phyloP scores from a whole-genome alignment of 768 basidiomycete genomes.

The Calocybe indica region DNA sequence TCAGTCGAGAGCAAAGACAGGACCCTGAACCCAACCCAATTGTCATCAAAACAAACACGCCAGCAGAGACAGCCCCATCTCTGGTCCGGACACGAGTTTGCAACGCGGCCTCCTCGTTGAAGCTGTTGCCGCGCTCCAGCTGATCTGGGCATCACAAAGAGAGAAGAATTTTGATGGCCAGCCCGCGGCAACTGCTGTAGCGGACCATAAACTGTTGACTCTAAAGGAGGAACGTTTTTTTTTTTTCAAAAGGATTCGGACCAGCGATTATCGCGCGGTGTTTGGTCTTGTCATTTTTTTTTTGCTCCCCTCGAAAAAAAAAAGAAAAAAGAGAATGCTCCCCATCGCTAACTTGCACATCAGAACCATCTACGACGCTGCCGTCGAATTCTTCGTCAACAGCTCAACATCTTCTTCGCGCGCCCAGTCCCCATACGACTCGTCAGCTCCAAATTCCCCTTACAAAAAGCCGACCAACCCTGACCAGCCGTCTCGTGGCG shows the following conservation, averaged over 20 bases:
- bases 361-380: slow-evolving; percentile 42
- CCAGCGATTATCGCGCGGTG: slow-evolving; percentile 32
- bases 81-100: slow-evolving; percentile 4
- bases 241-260: slow-evolving; percentile 12
- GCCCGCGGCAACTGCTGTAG: neutral
- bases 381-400: slow-evolving; percentile 54
- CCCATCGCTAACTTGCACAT: slow-evolving; percentile 42
- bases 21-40: too few relatives aligned
- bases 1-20: too few relatives aligned
- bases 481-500: slow-evolving; percentile 37
- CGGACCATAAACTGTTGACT: too few relatives aligned
- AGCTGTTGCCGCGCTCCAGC: neutral
- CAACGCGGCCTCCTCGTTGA: slow-evolving; percentile 3
- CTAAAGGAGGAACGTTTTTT: slow-evolving; percentile 2
- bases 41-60: too few relatives aligned
- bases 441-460: slow-evolving; percentile 14
- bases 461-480: slow-evolving; percentile 21
- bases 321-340: slow-evolving; percentile 24
- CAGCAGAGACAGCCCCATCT: slow-evolving; percentile 9
- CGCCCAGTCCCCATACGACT: slow-evolving; percentile 20
- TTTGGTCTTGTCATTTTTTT: slow-evolving; percentile 29
- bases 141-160: neutral
- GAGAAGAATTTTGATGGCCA: neutral
- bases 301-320: too few relatives aligned
- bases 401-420: slow-evolving; percentile 26